Conservation (phyloP, 352 stramenopile species). For the Elongisporangium undulatum region DNA sequence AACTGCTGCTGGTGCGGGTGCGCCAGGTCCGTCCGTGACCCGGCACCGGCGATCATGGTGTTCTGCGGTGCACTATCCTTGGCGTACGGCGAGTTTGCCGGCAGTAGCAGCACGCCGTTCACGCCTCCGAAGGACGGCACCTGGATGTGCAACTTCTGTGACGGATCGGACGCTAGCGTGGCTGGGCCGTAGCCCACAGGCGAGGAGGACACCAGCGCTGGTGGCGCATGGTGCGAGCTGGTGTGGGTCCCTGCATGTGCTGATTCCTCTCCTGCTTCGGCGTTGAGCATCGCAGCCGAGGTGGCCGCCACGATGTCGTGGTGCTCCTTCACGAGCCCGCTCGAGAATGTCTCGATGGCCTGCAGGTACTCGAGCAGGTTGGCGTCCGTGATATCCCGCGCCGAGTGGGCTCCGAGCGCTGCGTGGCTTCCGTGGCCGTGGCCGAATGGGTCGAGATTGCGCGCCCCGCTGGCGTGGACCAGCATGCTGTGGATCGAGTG, state of each 20-base stretch:
- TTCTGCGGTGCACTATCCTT: background rate
- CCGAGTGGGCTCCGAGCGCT: conserved; percentile 26
- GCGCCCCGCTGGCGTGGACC: conserved; percentile 42
- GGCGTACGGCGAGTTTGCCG: conserved; percentile 12
- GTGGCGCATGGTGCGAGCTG: background rate
- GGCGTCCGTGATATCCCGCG: conserved; percentile 43
- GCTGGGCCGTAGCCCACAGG: conserved; percentile 44
- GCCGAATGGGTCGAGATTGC: conserved; percentile 30
- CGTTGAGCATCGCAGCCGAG: background rate
- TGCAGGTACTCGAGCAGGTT: conserved; percentile 79
- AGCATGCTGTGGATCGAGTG: conserved; percentile 75
- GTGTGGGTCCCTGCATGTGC: background rate
- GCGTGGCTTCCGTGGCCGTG: conserved; percentile 15
- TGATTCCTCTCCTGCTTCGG: conserved; percentile 1
- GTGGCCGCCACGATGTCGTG: conserved; percentile 12
- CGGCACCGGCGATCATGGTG: background rate
- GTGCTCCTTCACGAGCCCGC: conserved; percentile 45
- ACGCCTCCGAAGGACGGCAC: conserved; percentile 51
- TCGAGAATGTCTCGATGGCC: conserved; percentile 69
- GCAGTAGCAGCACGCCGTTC: conserved; percentile 54
- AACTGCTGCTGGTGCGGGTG: conserved; percentile 9
- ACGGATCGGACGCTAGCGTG: conserved; percentile 45
- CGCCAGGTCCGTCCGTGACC: conserved; percentile 9
- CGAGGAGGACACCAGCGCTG: background rate
- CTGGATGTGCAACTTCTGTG: conserved; percentile 51